Evolutionary conservation across 2,329 filamentous ascomycete species (phyloP).

Genomic region (Epichloe bromicola): DNA sequence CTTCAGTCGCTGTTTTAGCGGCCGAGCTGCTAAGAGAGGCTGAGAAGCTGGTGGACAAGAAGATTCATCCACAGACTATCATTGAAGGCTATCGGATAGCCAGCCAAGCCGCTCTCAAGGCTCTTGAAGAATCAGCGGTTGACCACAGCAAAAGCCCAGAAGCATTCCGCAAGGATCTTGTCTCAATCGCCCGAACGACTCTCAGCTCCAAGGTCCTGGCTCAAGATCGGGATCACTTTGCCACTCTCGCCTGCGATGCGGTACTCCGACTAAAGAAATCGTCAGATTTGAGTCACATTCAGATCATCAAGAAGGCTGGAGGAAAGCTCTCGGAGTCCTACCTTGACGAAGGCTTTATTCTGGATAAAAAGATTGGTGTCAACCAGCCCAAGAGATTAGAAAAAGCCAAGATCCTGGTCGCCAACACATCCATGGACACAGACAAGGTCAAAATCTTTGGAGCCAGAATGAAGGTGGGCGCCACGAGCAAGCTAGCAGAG

Average conservation of each 20-base stretch:
- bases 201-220: constrained; percentile 94
- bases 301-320: constrained; percentile 98
- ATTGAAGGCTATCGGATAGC: constrained; percentile 99
- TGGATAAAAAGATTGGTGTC: constrained; percentile 98
- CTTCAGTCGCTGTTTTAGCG: constrained; percentile 90
- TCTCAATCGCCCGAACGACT: constrained; percentile 86
- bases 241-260: constrained; percentile 78
- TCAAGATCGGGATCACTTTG: constrained; percentile 87
- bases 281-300: constrained; percentile 91
- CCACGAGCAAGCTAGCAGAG: constrained; percentile 94
- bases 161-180: constrained; percentile 78
- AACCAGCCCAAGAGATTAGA: constrained; percentile 96
- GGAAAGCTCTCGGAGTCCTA: constrained; percentile 97
- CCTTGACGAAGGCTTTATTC: constrained; percentile 92
- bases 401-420: constrained; percentile 95
- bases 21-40: constrained; percentile 92
- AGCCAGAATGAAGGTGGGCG: constrained; percentile 89
- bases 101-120: constrained; percentile 72
- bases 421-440: constrained; percentile 98
- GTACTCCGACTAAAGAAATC: constrained; percentile 82
- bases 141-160: constrained; percentile 77
- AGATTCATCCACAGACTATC: constrained; percentile 98
- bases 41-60: constrained; percentile 93
- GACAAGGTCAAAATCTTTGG: constrained; percentile 99
- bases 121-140: constrained; percentile 71